phyloP scores from a whole-genome alignment of 148 eudicot species.

The Pouteria glomerata region DNA sequence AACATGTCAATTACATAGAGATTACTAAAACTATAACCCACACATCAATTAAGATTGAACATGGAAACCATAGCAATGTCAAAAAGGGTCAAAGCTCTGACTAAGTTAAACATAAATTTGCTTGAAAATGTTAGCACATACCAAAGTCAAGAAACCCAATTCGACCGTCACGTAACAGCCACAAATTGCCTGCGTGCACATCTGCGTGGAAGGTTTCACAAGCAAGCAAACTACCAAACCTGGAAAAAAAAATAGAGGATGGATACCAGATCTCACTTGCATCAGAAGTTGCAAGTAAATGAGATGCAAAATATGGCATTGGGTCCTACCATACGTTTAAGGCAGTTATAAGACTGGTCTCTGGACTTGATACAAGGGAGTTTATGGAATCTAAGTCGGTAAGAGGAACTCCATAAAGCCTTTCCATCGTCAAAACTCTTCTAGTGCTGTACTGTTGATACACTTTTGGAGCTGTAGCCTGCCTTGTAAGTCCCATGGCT shows the following conservation, averaged over 20 bases:
- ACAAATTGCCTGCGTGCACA: slow-evolving; percentile 97
- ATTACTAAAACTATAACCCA: neutral
- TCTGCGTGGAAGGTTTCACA: slow-evolving; percentile 97
- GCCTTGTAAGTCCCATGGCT: slow-evolving; percentile 72
- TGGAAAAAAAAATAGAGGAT: slow-evolving; percentile 27
- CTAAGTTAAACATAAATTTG: neutral
- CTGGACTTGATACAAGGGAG: slow-evolving; percentile 85
- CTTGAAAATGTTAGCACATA: slow-evolving; percentile 21
- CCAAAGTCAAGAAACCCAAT: slow-evolving; percentile 98
- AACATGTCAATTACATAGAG: neutral
- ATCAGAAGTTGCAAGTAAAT: slow-evolving; percentile 5
- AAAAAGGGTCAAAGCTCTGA: neutral
- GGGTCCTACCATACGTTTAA: slow-evolving; percentile 85
- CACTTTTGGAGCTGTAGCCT: slow-evolving; percentile 93
- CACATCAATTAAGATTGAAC: neutral
- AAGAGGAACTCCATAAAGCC: slow-evolving; percentile 97
- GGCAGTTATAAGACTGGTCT: slow-evolving; percentile 87
- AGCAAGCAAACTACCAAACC: slow-evolving; percentile 98
- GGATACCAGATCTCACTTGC: neutral
- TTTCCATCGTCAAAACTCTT: slow-evolving; percentile 92
- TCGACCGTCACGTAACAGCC: slow-evolving; percentile 93
- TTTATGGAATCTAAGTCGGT: slow-evolving; percentile 94
- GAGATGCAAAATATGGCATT: neutral
- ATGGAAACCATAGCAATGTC: neutral
- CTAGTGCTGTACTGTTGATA: slow-evolving; percentile 66